Evolutionary conservation across 2,329 filamentous ascomycete genomes (phyloP), one percentile per base, ranked within the genome.

Genomic region (Fusarium phyllophilum): DNA sequence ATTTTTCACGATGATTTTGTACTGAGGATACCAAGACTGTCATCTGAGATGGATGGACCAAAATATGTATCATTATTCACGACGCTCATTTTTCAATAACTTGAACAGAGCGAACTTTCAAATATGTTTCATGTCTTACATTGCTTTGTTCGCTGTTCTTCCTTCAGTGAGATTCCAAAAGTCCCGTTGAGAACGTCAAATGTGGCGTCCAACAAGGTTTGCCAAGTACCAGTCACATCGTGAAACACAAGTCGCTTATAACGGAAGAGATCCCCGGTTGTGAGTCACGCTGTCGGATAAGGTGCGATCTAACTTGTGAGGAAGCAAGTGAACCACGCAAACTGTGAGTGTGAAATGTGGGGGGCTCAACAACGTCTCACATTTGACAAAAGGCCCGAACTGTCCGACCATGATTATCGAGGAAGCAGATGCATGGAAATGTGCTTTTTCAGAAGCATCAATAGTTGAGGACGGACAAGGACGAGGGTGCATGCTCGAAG

Each of bases 11-110:
- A 64, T 74, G 57, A 18, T 48, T 67, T 66, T 70, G 52, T 44
- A 29, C 44, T 22, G 51, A 66, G 62, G 68, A 75, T 74, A 74
- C 68, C 72, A 74, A 79, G 73, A 75, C 69, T 78, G 74, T 75
- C 62, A 73, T 71, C 64, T 73, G 46, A 46, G 65, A 71, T n/a
- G 65, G 61, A 75, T 63, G 64, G 64, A 34, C 44, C 57, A 66
- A 66, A 67, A 72, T 52, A 46, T 81, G 77, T 80, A 81, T 70
- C 71, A 76, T 46, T 75, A 80, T 80, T 80, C 78, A 78, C 69
- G 59, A 78, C 76, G 66, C 72, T 80, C 72, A 55, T 72, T 78
- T 66, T 66, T 49, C 41, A 61, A 39, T 44, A 64, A 62, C 59
- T 67, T 57, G 54, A 70, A 69, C 33, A 70, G 60, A 59, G 51